phyloP scores from a whole-genome alignment of 148 eudicot genomes.

The Fagopyrum homotropicum region DNA sequence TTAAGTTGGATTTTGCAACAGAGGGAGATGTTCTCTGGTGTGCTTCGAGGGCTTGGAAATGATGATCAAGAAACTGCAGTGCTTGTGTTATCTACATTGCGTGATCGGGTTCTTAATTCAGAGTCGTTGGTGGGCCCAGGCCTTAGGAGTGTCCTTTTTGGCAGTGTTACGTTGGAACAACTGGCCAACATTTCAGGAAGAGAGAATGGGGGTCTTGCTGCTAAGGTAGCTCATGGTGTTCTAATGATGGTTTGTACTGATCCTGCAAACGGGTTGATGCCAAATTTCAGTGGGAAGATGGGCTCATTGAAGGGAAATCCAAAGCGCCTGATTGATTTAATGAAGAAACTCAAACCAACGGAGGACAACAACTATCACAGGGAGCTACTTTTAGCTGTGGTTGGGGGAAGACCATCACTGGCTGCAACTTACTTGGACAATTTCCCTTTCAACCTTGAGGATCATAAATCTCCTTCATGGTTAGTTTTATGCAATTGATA shows the following conservation, averaged over 20 bases:
- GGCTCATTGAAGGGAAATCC: conserved; percentile 62
- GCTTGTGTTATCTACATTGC: conserved; percentile 66
- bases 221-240: conserved; percentile 59
- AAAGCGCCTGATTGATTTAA: conserved; percentile 62
- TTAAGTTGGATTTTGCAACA: conserved; percentile 78
- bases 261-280: conserved; percentile 92
- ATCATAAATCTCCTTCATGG: conserved; percentile 70
- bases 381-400: conserved; percentile 65
- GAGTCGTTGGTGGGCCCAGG: conserved; percentile 75
- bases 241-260: conserved; percentile 70
- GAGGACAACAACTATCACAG: conserved; percentile 58
- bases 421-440: conserved; percentile 75
- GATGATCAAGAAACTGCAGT: conserved; percentile 81
- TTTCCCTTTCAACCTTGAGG: conserved; percentile 85
- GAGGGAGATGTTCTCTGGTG: conserved; percentile 69
- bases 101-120: conserved; percentile 60
- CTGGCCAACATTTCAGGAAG: conserved; percentile 56
- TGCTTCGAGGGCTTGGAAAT: conserved; percentile 74
- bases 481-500: conserved; percentile 28
- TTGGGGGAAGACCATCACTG: conserved; percentile 58
- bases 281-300: conserved; percentile 57
- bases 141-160: conserved; percentile 89
- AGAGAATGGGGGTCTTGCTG: conserved; percentile 46
- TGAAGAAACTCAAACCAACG: conserved; percentile 88
- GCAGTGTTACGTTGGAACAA: conserved; percentile 85